A percentile compares a stretch with the other conserved stretches of the same genome.
phyloP scores from a whole-genome alignment of 2,329 filamentous ascomycete genomes.

The Coniochaeta pulveracea region DNA sequence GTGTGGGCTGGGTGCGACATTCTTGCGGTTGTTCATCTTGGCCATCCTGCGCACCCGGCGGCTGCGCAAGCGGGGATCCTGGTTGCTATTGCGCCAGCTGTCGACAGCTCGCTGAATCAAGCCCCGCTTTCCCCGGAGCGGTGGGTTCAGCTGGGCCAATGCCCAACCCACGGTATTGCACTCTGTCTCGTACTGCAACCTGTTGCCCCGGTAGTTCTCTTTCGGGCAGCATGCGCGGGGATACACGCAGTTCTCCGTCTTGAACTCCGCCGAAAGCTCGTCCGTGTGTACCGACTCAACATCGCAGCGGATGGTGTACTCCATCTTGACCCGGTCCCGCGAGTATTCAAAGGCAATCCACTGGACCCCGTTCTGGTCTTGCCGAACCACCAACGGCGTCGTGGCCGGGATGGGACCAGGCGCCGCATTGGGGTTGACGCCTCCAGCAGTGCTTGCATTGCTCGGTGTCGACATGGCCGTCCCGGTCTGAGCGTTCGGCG shows the following conservation, averaged over 20 bases:
- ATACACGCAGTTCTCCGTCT: slow-evolving; percentile 97
- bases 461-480: slow-evolving; percentile 32
- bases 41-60: slow-evolving; percentile 88
- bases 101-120: slow-evolving; percentile 95
- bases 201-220: slow-evolving; percentile 92
- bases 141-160: slow-evolving; percentile 82
- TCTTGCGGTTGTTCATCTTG: slow-evolving; percentile 84
- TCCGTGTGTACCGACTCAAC: slow-evolving; percentile 95
- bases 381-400: slow-evolving; percentile 83
- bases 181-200: slow-evolving; percentile 92
- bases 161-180: slow-evolving; percentile 99
- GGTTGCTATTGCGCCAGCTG: slow-evolving; percentile 98
- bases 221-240: slow-evolving; percentile 90
- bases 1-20: slow-evolving; percentile 30
- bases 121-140: slow-evolving; percentile 83
- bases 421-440: slow-evolving; percentile 78
- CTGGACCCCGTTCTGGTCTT: slow-evolving; percentile 93
- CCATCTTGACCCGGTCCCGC: slow-evolving; percentile 94
- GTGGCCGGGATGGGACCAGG: slow-evolving; percentile 95
- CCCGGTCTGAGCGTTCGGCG: slow-evolving; percentile 25
- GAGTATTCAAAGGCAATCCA: slow-evolving; percentile 99
- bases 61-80: slow-evolving; percentile 83
- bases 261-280: slow-evolving; percentile 76
- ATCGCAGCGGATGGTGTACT: slow-evolving; percentile 96
- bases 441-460: slow-evolving; percentile 25